Conservation (phyloP, 768 basidiomycete genomes). For the Lepiota brunneoincarnata region DNA sequence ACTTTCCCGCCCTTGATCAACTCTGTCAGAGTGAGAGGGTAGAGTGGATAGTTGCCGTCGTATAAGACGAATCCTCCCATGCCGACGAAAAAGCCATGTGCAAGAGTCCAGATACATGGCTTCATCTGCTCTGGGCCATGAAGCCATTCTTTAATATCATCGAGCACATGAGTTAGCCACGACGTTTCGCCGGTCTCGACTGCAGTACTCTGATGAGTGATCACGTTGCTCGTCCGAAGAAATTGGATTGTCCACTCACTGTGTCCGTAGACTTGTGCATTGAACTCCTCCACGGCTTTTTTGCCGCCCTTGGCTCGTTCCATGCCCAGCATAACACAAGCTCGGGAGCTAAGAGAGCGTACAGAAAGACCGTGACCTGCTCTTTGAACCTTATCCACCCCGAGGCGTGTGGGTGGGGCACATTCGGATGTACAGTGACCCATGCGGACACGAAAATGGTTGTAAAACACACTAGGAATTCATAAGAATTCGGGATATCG, state of each 20-base stretch:
- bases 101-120: slow-evolving; percentile 10
- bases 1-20: slow-evolving; percentile 3
- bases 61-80: slow-evolving; percentile 13
- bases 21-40: not conserved
- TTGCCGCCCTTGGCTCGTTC: slow-evolving; percentile 7
- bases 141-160: not conserved
- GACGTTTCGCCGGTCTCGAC: too few species aligned
- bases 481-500: too few species aligned
- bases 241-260: too few species aligned
- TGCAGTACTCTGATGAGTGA: too few species aligned
- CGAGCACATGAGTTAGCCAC: too few species aligned
- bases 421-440: slow-evolving; percentile 6
- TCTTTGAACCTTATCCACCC: not conserved
- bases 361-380: not conserved
- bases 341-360: slow-evolving; percentile 14
- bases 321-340: slow-evolving; percentile 14
- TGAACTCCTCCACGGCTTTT: not conserved
- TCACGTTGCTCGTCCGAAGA: too few species aligned
- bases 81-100: slow-evolving; percentile 14
- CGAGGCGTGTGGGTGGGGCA: not conserved
- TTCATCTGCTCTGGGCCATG: not conserved
- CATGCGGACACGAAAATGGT: slow-evolving; percentile 6
- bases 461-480: not conserved
- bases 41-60: not conserved
- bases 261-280: too few species aligned